Base-by-base conservation (phyloP, 306 rosid species). In the Glycine latifolia region DNA sequence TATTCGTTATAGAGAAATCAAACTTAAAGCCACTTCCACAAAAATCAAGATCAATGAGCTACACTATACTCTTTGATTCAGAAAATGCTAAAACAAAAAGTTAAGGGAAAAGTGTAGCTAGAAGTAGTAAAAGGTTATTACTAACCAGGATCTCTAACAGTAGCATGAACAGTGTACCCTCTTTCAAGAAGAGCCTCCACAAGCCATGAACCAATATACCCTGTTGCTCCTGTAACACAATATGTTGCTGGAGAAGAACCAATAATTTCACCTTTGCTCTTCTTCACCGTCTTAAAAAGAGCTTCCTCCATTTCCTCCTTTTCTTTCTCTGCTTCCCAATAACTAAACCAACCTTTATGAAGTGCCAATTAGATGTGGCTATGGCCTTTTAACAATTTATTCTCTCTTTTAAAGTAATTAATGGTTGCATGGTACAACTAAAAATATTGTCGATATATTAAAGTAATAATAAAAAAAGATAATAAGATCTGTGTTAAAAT, bases 181-280 rank as follows among this genome's bases (percentile, higher is more conserved):
- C 61, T 79, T 67, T 86, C 54, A 73, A 92, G 94, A 26, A 92
- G 94, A 81, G 85, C 17, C 78, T 85, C 81, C 7, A 92, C 94
- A 83, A 92, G 73, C 89, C 91, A 92, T 37, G 94, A 90, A 13
- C 91, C 94, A 41, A 87, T 85, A 73, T 83, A 92, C 8, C 97
- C 93, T 6, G 75, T 83, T 20, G 90, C 93, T 13, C 97, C 94
- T 5, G 93, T 90, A 1, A 92, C 97, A 49, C 94, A 92, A 81
- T 87, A 92, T 2, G 84, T 86, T 13, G 86, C 26, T 1, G 53
- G 35, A 61, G 37, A 14, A 17, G 72, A 8, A 3, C 5, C 73
- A 56, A 54, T 39, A 1, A 5, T 61, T 63, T n/a, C 8, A 59
- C 6, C 67, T 59, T 71, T 63, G 39, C 53, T 14, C 33, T 9